Evolutionary conservation across 2,329 filamentous ascomycete genomes (phyloP).

Genomic region (Arthrobotrys sphaeroides): DNA sequence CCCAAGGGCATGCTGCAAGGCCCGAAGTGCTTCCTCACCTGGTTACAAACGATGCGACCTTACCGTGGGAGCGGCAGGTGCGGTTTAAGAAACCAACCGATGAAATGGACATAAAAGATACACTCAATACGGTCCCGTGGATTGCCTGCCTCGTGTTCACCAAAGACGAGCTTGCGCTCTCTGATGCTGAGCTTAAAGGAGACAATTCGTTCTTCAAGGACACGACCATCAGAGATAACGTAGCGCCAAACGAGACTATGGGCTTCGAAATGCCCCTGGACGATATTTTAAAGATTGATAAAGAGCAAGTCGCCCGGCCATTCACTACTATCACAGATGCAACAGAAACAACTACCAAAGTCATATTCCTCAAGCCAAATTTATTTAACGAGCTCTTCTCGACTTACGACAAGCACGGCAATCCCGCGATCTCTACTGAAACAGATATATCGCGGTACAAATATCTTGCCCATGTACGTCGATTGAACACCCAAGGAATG

Average conservation of each 20-base stretch:
- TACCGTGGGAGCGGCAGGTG: conserved; percentile 63
- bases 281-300: conserved; percentile 15
- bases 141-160: conserved; percentile 61
- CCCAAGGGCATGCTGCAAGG: conserved; percentile 61
- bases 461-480: conserved; percentile 62
- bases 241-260: conserved; percentile 56
- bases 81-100: conserved; percentile 49
- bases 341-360: conserved; percentile 54
- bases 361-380: conserved; percentile 59
- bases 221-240: conserved; percentile 41
- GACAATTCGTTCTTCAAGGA: conserved; percentile 23
- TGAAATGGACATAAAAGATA: conserved; percentile 5
- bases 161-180: conserved; percentile 61
- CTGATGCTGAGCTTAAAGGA: conserved; percentile 42
- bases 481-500: conserved; percentile 62
- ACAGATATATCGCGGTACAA: conserved; percentile 54
- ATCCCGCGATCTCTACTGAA: background rate
- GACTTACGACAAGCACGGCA: conserved; percentile 25
- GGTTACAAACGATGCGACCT: conserved; percentile 63
- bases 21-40: conserved; percentile 62
- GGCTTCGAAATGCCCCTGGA: conserved; percentile 55
- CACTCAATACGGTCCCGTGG: conserved; percentile 61
- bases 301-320: conserved; percentile 5
- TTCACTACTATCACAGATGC: conserved; percentile 5
- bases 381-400: conserved; percentile 59